phyloP scores from a whole-genome alignment of 352 stramenopile genomes.

The Pythium vanterpoolii region DNA sequence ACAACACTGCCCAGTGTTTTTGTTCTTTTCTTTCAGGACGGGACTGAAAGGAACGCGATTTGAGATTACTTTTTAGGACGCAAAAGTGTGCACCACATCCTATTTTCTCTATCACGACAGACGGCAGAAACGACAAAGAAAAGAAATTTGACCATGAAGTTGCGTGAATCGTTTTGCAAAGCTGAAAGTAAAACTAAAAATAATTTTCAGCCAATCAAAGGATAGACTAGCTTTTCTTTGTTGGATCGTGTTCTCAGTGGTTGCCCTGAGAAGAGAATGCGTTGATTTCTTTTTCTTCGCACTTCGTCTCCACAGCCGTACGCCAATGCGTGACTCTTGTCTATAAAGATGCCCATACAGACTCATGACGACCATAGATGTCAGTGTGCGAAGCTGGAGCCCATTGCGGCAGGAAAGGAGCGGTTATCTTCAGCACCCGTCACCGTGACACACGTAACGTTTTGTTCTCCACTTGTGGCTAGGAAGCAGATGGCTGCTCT shows the following conservation, averaged over 20 bases:
- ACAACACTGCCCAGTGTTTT: not conserved
- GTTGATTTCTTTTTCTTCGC: not conserved
- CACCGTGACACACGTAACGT: not conserved
- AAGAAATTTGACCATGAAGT: not conserved
- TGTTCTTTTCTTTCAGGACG: slow-evolving; percentile 8
- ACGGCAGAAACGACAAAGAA: not conserved
- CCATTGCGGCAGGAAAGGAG: not conserved
- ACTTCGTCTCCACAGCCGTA: not conserved
- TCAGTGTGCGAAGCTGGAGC: not conserved
- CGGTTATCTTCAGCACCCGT: not conserved
- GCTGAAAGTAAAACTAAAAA: not conserved
- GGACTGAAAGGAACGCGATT: not conserved
- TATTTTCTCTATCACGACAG: too few relatives aligned
- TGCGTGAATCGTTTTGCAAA: not conserved
- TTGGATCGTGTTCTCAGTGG: not conserved
- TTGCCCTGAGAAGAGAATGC: not conserved
- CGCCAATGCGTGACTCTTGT: not conserved
- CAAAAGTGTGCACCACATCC: slow-evolving; percentile 11
- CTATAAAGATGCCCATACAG: too few relatives aligned
- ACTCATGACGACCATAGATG: not conserved
- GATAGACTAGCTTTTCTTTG: not conserved
- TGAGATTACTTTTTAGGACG: slow-evolving; percentile 3
- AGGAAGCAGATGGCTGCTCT: slow-evolving; percentile 7
- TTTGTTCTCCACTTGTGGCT: slow-evolving; percentile 7
- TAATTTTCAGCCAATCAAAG: not conserved